phyloP scores from a whole-genome alignment of 1,284 basidiomycete genomes.

The Ganoderma boninense region DNA sequence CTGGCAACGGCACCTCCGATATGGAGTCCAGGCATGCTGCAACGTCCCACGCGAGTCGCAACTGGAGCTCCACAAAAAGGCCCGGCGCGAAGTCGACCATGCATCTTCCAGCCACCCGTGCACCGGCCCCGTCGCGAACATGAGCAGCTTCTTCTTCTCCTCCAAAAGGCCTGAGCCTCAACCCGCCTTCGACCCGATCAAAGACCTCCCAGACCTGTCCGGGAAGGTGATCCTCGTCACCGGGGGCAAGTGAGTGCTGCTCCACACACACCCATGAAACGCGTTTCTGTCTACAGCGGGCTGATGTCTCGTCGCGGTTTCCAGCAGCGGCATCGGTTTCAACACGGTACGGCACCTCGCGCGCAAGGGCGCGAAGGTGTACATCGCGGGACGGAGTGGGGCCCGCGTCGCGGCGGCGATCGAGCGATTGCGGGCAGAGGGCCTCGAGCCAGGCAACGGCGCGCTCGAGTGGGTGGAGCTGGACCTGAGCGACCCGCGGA shows the following conservation, averaged over 20 bases:
- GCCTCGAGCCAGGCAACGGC: slow-evolving; percentile 43
- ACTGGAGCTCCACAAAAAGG: not conserved
- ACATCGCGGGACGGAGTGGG: slow-evolving; percentile 50
- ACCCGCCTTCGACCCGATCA: slow-evolving; percentile 34
- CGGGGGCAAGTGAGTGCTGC: slow-evolving; percentile 47
- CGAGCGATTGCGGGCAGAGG: slow-evolving; percentile 44
- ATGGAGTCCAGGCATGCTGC: no score
- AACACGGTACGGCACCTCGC: slow-evolving; percentile 49
- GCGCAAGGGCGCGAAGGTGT: slow-evolving; percentile 52
- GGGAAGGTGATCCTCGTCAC: slow-evolving; percentile 53
- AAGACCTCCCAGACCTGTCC: slow-evolving; percentile 46
- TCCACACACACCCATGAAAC: not conserved
- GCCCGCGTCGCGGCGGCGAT: slow-evolving; percentile 50
- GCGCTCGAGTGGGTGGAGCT: slow-evolving; percentile 54
- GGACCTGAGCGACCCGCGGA: slow-evolving; percentile 54
- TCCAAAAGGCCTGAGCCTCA: slow-evolving; percentile 10
- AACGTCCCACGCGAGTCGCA: no score
- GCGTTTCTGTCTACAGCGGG: not conserved
- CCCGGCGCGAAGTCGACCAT: not conserved
- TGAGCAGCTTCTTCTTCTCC: slow-evolving; percentile 26
- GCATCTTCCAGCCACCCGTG: not conserved
- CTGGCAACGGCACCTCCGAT: no score
- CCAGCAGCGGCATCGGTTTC: slow-evolving; percentile 50
- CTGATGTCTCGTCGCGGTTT: not conserved
- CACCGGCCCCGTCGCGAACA: not conserved